Evolutionary conservation across 305 asterid genomes (phyloP), one percentile per base, ranked within the genome.

Genomic region (Rubia balearica): DNA sequence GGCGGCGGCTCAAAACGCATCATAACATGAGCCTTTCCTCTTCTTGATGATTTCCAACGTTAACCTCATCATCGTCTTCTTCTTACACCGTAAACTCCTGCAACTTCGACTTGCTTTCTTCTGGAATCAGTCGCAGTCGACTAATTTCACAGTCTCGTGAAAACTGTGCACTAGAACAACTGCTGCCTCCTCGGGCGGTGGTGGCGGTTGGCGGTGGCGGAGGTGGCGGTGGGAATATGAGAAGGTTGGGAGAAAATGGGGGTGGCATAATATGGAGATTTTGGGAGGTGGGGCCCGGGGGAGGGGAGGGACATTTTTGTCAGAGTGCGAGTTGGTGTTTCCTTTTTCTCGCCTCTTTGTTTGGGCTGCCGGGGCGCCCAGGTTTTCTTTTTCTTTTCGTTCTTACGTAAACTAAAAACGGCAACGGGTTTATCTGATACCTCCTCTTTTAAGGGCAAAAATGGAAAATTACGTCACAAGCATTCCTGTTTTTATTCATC

Each of bases 291-390:
- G 30, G 43, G 8, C 17, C 9, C 3, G 9, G 27, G 61, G 21
- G 17, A 61, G 22, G 41, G 41, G 60, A 73, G 67, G 40, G 72
- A 45, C 62, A 73, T 24, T 55, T 33, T 55, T 71, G 76, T 65
- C 71, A 49, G 51, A 40, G 33, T 64, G 66, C 46, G 60, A 49
- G 57, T 63, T 61, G 51, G 46, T 61, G 42, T 30, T 33, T 61
- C 38, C 27, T 53, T n/a, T 48, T 71, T 48, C 38, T 17, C 69
- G 61, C 69, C 67, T 64, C 13, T 40, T 64, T 24, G 51, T 69
- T 51, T 72, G 61, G 75, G 64, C 41, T 63, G 57, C 70, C 70
- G 41, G 75, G 75, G 64, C 71, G 71, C 70, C 71, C 21, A 27
- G 51, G 62, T 8, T 57, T 57, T 51, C 59, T 62, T 41, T 51